Percentiles rank a stretch among this genome's conserved stretches.
Conservation (phyloP, 768 basidiomycete genomes). For the Lyophyllum atratum region DNA sequence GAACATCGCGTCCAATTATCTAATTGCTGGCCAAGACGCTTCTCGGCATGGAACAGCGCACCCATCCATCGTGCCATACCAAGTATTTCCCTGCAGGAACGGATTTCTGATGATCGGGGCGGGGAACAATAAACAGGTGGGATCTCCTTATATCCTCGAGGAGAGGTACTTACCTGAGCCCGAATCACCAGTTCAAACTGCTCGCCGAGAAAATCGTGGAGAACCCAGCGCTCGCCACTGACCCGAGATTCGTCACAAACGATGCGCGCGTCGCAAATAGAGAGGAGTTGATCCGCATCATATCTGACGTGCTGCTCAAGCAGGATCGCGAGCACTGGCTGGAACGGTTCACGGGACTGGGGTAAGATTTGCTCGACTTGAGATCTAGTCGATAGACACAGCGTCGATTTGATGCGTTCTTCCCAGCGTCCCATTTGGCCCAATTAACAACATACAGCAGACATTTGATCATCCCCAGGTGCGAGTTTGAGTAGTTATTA, state of each 20-base stretch:
- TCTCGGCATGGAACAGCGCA: slow-evolving; percentile 90
- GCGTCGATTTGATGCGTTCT: neutral
- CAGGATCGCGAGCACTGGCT: slow-evolving; percentile 76
- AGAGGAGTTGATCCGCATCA: slow-evolving; percentile 63
- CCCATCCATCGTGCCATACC: slow-evolving; percentile 92
- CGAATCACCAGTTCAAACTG: slow-evolving; percentile 58
- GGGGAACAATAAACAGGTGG: slow-evolving; percentile 84
- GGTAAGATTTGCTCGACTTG: slow-evolving; percentile 44
- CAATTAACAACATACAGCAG: slow-evolving; percentile 89
- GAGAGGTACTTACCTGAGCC: neutral
- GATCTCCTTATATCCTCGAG: neutral
- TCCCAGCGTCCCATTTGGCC: slow-evolving; percentile 77
- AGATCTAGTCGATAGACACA: neutral
- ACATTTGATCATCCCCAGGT: slow-evolving; percentile 87
- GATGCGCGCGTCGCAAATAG: slow-evolving; percentile 76
- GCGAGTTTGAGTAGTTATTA: slow-evolving; percentile 1
- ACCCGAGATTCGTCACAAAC: slow-evolving; percentile 75
- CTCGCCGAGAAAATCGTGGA: slow-evolving; percentile 66
- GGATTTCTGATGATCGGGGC: slow-evolving; percentile 94
- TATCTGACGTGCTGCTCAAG: slow-evolving; percentile 60
- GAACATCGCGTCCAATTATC: slow-evolving; percentile 92
- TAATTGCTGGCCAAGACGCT: slow-evolving; percentile 84
- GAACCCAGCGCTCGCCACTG: slow-evolving; percentile 55
- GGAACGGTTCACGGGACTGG: slow-evolving; percentile 69
- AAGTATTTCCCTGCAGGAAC: slow-evolving; percentile 85